A percentile compares a stretch with the other conserved stretches of the same genome.
phyloP scores from a whole-genome alignment of 345 rosid genomes.

The Hirschfeldia incana region DNA sequence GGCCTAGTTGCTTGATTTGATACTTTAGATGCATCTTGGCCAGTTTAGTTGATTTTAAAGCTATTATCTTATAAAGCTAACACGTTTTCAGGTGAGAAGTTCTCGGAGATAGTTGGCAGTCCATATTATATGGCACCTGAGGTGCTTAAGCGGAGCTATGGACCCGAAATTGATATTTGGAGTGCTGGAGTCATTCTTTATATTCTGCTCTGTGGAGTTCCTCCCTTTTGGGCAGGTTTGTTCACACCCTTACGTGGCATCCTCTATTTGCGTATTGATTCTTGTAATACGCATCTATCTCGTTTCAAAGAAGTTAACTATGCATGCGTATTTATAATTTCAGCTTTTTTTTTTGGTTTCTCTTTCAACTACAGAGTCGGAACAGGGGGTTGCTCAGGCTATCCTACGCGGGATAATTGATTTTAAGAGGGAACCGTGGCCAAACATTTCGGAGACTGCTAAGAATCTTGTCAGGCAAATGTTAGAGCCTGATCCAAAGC shows the following conservation, averaged over 20 bases:
- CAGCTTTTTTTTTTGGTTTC: background rate
- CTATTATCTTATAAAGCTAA: slow-evolving; percentile 6
- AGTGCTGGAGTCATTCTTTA: slow-evolving; percentile 99
- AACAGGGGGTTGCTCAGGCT: slow-evolving; percentile 99
- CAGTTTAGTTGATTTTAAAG: background rate
- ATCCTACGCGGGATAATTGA: slow-evolving; percentile 94
- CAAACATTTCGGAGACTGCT: slow-evolving; percentile 90
- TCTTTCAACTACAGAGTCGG: slow-evolving; percentile 67
- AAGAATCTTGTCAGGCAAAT: slow-evolving; percentile 85
- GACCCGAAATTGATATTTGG: slow-evolving; percentile 99
- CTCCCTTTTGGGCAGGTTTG: slow-evolving; percentile 99
- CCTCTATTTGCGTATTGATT: too few relatives aligned
- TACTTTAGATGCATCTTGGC: background rate
- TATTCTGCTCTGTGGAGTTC: slow-evolving; percentile 94
- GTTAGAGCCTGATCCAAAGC: slow-evolving; percentile 98
- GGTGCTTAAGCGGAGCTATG: slow-evolving; percentile 94
- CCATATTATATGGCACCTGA: slow-evolving; percentile 99
- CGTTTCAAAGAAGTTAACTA: background rate
- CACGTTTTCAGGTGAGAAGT: slow-evolving; percentile 68
- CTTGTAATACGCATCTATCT: background rate
- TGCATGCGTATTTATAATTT: slow-evolving; percentile 1
- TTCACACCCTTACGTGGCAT: too few relatives aligned
- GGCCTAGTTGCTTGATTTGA: slow-evolving; percentile 2
- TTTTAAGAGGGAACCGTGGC: slow-evolving; percentile 99
- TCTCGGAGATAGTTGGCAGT: slow-evolving; percentile 98